Evolutionary conservation across 169 alveolate species (phyloP), one percentile per base, ranked within the genome.

Genomic region (Neospora caninum): DNA sequence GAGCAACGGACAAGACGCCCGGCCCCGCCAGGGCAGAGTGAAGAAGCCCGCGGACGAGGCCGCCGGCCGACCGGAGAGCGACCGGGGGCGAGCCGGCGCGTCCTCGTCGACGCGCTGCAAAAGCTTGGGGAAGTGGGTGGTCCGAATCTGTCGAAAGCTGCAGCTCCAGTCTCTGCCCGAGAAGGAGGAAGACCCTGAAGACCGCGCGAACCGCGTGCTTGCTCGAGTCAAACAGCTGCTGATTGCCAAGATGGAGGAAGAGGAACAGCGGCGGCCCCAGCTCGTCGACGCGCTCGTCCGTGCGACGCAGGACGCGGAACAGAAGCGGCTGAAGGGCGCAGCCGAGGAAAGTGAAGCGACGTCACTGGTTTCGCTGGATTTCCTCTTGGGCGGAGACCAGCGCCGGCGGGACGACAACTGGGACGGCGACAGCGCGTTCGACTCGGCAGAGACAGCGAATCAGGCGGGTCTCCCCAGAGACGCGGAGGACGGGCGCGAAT

Each of bases 111-210:
- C 20, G 84, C 94, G 94, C 91, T 91, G 94, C 91, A 87, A 88
- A 34, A 49, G 91, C 49, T 41, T 91, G 39, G 83, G 91, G 91
- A 87, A 88, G 67, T 91, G 94, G 94, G 91, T 91, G 64, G 94
- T 80, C 39, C 45, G 83, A 58, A 88, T 91, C 58, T 91, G 94
- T 43, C 80, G 94, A 38, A 78, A 80, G 89, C 91, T 91, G 45
- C 94, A 91, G 67, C 69, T 91, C 83, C 45, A 87, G 83, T 43
- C 82, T n/a, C 94, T 91, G 80, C 94, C 94, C n/a, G 80, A 42
- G 27, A 78, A 78, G 80, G 91, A 87, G 20, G 91, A 78, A 42
- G 94, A 58, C 38, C 88, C 54, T 39, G 64, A n/a, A 20, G 39
- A 69, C 43, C 89, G 89, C 39, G 73, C 91, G 43, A 91, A 91